Base-by-base conservation (phyloP, 164 flowering plant species). In the Magnolia officinalis region DNA sequence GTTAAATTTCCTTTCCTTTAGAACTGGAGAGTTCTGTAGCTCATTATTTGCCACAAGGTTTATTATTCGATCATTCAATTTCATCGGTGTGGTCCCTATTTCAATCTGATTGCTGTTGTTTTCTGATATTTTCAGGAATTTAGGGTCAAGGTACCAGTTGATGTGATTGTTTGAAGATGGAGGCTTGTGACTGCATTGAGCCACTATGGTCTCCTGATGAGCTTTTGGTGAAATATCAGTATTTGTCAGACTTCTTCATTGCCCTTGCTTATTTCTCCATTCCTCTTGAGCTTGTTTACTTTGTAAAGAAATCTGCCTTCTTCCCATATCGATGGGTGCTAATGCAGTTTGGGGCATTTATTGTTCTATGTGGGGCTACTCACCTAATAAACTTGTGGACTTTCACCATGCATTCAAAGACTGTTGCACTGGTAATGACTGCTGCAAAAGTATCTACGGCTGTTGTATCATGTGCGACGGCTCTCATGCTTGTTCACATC, bases 261-360 rank as follows among this genome's bases (percentile, higher is more conserved):
- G 88, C 92, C 6, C 65, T 89, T 31, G 92, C 91, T 3, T 89
- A 90, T 77, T 91, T 90, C 86, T 90, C 96, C 50, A 91, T 91
- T 70, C 93, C 96, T 6, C 37, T 91, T 67, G 93, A 90, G 80
- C 89, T 91, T 52, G 85, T 91, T 63, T 91, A 90, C 77, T 91
- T 89, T 80, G 92, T 91, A 2, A 86, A 90, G 29, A 90, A 84
- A 72, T 89, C 93, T 10, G 82, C 92, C 19, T 87, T 88, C 85
- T 91, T 91, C 75, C 95, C 95, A 24, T 91, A 89, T 58, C 85
- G 92, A 90, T 91, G 93, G 95, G 93, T 91, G 69, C 89, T 91
- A 8, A 88, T 90, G 87, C 96, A 89, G 79, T 91, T 91, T 81
- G 92, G 92, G 69, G 94, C 94, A 20, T 91, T 91, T 72, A 91